Percentiles rank a stretch among this genome's conserved stretches.
Conservation (phyloP, 208 protist genomes). For the Leishmania arabica region DNA sequence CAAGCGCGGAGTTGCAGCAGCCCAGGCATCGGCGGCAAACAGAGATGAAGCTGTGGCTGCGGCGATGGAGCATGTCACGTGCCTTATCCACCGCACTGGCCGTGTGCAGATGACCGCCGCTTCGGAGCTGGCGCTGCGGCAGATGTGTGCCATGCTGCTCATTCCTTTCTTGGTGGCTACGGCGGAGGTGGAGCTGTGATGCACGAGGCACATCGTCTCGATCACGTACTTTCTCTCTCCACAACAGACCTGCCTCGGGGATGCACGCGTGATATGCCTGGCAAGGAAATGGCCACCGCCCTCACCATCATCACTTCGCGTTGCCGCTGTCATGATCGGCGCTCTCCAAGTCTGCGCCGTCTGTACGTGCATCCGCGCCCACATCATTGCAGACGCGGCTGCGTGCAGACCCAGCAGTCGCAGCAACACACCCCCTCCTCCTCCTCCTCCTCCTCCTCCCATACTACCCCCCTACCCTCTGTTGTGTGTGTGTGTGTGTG, state of each 20-base stretch:
- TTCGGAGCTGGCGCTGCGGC: conserved; percentile 18
- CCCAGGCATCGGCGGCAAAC: background rate
- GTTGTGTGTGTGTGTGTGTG: background rate
- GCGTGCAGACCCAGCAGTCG: background rate
- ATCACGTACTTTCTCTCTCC: background rate
- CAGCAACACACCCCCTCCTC: background rate
- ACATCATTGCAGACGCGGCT: background rate
- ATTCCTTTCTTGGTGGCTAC: conserved; percentile 32
- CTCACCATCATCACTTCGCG: background rate
- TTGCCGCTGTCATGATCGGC: background rate
- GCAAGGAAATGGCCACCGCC: background rate
- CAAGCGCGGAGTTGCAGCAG: background rate
- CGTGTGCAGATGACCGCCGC: conserved; percentile 13
- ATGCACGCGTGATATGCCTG: background rate
- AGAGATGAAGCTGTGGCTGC: background rate
- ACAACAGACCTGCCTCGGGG: background rate
- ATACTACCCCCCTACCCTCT: background rate
- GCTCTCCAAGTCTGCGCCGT: background rate
- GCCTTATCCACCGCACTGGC: conserved; percentile 17
- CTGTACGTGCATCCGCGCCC: background rate
- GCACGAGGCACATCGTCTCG: background rate
- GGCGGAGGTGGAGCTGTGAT: conserved; percentile 16
- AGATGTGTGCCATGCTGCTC: conserved; percentile 21
- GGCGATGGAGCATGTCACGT: conserved; percentile 28
- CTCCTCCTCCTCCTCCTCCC: background rate